phyloP scores from a whole-genome alignment of 176 grass and related monocot genomes.

The Carex myosuroides region DNA sequence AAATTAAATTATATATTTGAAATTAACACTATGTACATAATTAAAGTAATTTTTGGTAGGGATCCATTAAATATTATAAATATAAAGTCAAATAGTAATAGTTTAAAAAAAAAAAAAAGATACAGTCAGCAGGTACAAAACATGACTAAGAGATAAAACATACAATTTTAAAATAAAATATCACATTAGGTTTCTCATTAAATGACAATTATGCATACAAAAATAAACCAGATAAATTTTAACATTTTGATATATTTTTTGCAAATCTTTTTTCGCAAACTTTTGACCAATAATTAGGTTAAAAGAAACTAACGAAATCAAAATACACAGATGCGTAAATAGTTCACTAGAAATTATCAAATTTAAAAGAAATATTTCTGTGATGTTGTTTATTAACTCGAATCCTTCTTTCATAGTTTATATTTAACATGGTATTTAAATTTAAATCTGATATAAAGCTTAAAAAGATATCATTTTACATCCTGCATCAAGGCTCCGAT shows the following conservation, averaged over 20 bases:
- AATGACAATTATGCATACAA: background rate
- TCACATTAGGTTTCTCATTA: background rate
- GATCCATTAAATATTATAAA: background rate
- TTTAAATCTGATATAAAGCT: background rate
- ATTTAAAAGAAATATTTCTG: background rate
- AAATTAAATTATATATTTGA: background rate
- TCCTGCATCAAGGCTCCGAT: background rate
- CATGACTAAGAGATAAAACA: background rate
- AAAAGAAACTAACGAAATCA: too few species aligned
- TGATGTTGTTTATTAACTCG: background rate
- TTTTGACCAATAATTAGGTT: background rate
- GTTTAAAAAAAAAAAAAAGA: background rate
- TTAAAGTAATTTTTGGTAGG: background rate
- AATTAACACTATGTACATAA: background rate
- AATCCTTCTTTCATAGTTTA: background rate
- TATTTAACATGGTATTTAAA: background rate
- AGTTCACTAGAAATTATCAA: background rate
- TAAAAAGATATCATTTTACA: background rate
- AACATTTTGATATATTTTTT: background rate
- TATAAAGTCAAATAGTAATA: background rate
- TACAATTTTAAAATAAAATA: background rate
- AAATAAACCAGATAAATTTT: background rate
- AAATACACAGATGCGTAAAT: background rate
- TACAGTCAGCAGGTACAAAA: background rate
- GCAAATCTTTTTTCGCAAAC: background rate